A percentile compares a stretch with the other conserved stretches of the same genome.
These are phyloP conservation scores for Aspergillus unguis DNA, from an alignment of 2,329 filamentous ascomycete species.

Conservation along the genomic window DNA sequence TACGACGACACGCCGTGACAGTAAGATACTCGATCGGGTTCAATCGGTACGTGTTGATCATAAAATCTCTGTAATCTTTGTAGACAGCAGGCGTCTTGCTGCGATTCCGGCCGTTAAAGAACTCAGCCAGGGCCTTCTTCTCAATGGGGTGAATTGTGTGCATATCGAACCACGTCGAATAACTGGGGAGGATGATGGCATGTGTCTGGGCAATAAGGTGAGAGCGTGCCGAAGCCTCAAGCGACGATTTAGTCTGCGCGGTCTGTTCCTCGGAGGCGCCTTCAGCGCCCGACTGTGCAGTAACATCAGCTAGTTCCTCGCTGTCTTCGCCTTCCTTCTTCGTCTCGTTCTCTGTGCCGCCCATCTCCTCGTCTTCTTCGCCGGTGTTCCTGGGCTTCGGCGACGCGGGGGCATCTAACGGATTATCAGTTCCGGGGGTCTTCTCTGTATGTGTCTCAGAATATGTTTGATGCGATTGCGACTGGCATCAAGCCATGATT, in stretches of 20 bases:
- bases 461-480: conserved; percentile 34
- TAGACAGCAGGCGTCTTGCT: conserved; percentile 97
- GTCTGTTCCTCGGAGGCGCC: conserved; percentile 53
- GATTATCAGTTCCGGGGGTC: conserved; percentile 54
- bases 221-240: conserved; percentile 83
- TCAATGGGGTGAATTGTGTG: conserved; percentile 85
- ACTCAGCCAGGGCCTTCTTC: conserved; percentile 91
- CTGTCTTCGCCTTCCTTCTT: conserved; percentile 46
- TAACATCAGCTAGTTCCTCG: conserved; percentile 47
- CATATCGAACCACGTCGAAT: conserved; percentile 99
- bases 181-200: conserved; percentile 93
- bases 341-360: conserved; percentile 52
- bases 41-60: conserved; percentile 98
- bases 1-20: conserved; percentile 90
- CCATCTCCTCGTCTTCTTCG: conserved; percentile 76
- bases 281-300: conserved; percentile 45
- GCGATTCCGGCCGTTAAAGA: conserved; percentile 96
- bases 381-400: conserved; percentile 61
- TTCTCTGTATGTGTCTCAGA: conserved; percentile 30
- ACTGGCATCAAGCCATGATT: conserved; percentile 19
- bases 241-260: conserved; percentile 71
- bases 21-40: conserved; percentile 96
- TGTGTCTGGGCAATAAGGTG: conserved; percentile 93
- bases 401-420: conserved; percentile 65
- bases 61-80: conserved; percentile 98